A percentile compares a stretch with the other conserved stretches of the same genome.
Conservation (phyloP, 305 asterid species). For the Petunia hybrid region DNA sequence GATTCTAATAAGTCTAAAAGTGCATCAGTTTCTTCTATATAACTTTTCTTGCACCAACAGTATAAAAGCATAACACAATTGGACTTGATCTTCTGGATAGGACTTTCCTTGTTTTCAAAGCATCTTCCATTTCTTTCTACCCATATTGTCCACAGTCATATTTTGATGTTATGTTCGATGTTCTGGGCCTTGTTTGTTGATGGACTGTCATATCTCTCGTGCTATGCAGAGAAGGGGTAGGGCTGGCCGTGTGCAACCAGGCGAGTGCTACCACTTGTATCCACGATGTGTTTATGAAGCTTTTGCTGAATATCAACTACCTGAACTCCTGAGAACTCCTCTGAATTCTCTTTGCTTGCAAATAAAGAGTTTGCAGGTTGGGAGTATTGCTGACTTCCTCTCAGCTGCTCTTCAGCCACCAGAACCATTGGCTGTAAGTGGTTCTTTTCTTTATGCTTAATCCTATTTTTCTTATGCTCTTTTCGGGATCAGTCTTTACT, state of each 20-base stretch:
- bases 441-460: conserved; percentile 27
- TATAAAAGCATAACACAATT: too few species aligned
- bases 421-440: conserved; percentile 84
- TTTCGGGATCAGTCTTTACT: neutral
- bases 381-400: conserved; percentile 81
- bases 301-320: conserved; percentile 96
- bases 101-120: too few species aligned
- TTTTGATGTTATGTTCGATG: conserved; percentile 24
- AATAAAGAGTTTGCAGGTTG: conserved; percentile 93
- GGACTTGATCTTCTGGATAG: too few species aligned
- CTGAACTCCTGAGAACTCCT: conserved; percentile 97
- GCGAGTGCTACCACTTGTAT: conserved; percentile 95
- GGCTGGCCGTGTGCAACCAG: conserved; percentile 99
- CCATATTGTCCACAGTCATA: neutral
- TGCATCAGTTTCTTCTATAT: too few species aligned
- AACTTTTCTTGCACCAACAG: too few species aligned
- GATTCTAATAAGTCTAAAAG: too few species aligned
- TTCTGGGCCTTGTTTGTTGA: conserved; percentile 1
- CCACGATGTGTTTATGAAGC: conserved; percentile 96
- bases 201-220: conserved; percentile 11
- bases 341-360: conserved; percentile 98
- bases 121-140: too few species aligned
- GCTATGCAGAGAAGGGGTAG: conserved; percentile 91
- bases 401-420: conserved; percentile 99
- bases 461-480: neutral